Evolutionary conservation across 148 eudicot genomes (phyloP).

Genomic region (Rhododendron griersonianum): DNA sequence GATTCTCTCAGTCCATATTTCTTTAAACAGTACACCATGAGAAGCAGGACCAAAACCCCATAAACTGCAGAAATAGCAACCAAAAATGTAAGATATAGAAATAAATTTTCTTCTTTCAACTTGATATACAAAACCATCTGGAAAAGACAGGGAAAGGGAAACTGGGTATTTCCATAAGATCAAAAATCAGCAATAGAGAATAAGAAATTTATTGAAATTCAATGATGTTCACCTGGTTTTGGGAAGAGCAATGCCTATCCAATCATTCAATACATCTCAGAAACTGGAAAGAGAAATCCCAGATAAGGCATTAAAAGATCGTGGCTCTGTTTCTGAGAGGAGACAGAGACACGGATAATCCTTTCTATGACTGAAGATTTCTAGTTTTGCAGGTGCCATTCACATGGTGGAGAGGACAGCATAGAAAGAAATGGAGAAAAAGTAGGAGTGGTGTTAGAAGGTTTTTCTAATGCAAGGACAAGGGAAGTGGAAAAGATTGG

Average conservation of each 20-base stretch:
- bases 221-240: conserved; percentile 7
- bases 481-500: background rate
- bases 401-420: background rate
- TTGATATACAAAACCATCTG: background rate
- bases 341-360: background rate
- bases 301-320: background rate
- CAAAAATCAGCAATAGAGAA: background rate
- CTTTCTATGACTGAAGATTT: background rate
- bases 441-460: background rate
- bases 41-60: background rate
- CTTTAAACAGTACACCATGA: background rate
- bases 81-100: background rate
- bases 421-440: background rate
- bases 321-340: background rate
- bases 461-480: background rate
- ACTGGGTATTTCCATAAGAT: conserved; percentile 3
- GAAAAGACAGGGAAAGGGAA: background rate
- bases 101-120: background rate
- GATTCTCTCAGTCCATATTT: background rate
- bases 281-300: background rate
- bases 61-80: background rate
- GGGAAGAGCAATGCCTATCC: background rate
- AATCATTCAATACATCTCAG: conserved; percentile 9
- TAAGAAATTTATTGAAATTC: background rate
- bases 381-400: background rate